Base-by-base conservation (phyloP, 164 flowering plant species). In the Vitis cinerea region DNA sequence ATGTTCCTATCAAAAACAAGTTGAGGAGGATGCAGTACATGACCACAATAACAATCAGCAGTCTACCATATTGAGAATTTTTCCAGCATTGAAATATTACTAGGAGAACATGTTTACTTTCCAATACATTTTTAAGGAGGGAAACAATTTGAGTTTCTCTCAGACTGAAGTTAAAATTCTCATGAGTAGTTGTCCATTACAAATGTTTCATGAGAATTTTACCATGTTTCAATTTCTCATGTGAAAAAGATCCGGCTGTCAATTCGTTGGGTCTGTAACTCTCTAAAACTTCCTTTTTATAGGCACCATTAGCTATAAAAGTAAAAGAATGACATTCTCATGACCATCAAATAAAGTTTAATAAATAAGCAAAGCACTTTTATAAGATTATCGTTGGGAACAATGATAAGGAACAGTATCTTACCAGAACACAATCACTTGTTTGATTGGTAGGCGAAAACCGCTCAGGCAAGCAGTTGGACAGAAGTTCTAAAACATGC, bases 401-500 rank as follows among this genome's bases (percentile, higher is more conserved):
- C 31, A 52, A 9, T 11, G 13, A 54, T 6, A 27, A 67, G 19
- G 12, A 65, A 70, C 5, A 16, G 57, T 60, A 65, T 10, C 16
- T 71, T 86, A 89, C 93, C 93, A 85, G 77, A 72, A 82, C 79
- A 73, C 84, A 80, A n/a, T 61, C 76, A 66, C 80, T 86, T 30
- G 82, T 71, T 50, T 77, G 80, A 73, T 84, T 87, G 61, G 70
- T 64, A 49, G 56, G 72, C 30, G 83, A 79, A 58, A 90, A 78
- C 13, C 79, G 77, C 72, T 79, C 86, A 49, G 92, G 90, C 76
- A 92, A 76, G 72, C 90, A 88, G 59, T 90, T 83, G 5, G 69
- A 67, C 7, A 88, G 76, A 75, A 82, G 82, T 66, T 86, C 91
- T 59, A 74, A 14, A 16, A 87, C 48, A 70, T 84, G 84, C 90